Conservation (phyloP, 768 basidiomycete genomes). For the Suillus spraguei region DNA sequence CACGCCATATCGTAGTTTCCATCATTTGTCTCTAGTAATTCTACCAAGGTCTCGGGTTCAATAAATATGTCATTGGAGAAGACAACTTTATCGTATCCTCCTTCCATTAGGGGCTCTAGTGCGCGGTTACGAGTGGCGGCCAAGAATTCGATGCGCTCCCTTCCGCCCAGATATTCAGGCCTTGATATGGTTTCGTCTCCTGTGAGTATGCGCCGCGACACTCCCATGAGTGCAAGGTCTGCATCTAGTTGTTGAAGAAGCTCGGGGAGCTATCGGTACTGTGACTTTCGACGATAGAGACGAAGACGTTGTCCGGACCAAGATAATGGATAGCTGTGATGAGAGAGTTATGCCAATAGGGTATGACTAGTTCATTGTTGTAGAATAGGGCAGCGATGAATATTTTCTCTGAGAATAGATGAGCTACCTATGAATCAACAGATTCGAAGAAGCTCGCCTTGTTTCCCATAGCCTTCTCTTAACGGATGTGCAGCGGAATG, state of each 20-base stretch:
- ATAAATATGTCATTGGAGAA: constrained; percentile 47
- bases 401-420: constrained; percentile 25
- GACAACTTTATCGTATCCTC: constrained; percentile 41
- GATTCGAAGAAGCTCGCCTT: constrained; percentile 9
- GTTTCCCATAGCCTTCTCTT: constrained; percentile 10
- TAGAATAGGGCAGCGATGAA: constrained; percentile 45
- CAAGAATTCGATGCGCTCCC: constrained; percentile 40
- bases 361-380: constrained; percentile 40
- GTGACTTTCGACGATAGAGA: constrained; percentile 44
- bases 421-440: not conserved
- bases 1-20: constrained; percentile 48
- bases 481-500: constrained; percentile 6
- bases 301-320: constrained; percentile 44
- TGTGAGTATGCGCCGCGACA: constrained; percentile 35
- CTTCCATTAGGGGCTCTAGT: constrained; percentile 42
- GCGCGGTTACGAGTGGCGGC: constrained; percentile 43
- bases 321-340: constrained; percentile 39
- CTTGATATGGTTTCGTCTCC: constrained; percentile 26
- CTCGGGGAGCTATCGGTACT: constrained; percentile 34
- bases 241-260: constrained; percentile 32
- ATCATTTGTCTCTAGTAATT: constrained; percentile 39
- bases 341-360: constrained; percentile 41
- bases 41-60: constrained; percentile 41
- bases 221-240: constrained; percentile 24
- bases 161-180: constrained; percentile 19